Percentiles rank a stretch among this genome's conserved stretches.
Conservation (phyloP, 2,329 filamentous ascomycete species). For the Colletotrichum sp. region DNA sequence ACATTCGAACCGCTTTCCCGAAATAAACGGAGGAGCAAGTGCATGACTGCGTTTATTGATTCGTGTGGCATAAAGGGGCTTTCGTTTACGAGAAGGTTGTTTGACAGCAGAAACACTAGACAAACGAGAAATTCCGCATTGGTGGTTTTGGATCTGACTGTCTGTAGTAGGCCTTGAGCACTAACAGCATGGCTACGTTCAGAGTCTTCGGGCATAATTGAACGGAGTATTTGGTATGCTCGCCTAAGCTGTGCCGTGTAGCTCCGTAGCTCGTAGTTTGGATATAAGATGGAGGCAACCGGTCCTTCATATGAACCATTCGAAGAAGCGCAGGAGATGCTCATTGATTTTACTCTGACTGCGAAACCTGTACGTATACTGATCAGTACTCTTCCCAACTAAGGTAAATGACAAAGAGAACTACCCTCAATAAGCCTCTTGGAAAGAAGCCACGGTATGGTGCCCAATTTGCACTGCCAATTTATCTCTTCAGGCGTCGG, state of each 20-base stretch:
- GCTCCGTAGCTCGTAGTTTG: not conserved
- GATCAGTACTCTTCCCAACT: not conserved
- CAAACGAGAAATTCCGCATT: rapidly evolving
- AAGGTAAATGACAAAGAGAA: too few relatives aligned
- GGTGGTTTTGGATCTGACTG: not conserved
- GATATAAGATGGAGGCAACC: not conserved
- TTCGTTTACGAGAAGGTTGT: too few relatives aligned
- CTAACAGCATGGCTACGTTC: not conserved
- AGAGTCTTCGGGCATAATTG: not conserved
- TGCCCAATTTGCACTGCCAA: not conserved
- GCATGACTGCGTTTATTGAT: too few relatives aligned
- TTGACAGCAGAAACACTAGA: not conserved
- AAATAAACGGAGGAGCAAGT: rapidly evolving
- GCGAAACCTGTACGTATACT: rapidly evolving
- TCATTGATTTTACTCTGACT: rapidly evolving
- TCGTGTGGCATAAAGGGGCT: too few relatives aligned
- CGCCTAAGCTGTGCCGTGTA: not conserved
- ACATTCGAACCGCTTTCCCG: not conserved
- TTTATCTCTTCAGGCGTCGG: rapidly evolving
- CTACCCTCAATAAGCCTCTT: rapidly evolving
- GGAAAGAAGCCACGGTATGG: not conserved
- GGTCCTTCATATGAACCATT: rapidly evolving
- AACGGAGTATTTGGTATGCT: not conserved
- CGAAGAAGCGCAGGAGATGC: rapidly evolving
- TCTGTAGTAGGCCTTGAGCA: not conserved